Base-by-base conservation (phyloP, 164 flowering plant species). In the Berberis thunbergii region DNA sequence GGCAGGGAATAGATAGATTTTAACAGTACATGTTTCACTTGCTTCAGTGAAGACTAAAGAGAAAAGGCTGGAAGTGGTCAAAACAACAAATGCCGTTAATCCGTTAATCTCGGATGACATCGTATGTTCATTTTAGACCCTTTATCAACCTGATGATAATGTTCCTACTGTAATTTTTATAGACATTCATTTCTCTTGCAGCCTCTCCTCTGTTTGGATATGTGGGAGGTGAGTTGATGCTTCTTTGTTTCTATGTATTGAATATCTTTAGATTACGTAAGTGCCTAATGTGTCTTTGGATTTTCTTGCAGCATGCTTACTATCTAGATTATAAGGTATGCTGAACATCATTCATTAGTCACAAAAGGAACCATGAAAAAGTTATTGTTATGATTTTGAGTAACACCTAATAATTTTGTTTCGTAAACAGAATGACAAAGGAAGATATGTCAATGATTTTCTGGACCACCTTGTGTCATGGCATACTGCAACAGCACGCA, bases 401-500 rank as follows among this genome's bases (percentile, higher is more conserved):
- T 57, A 41, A 57, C 2, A 42, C 4, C 1, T 41, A 57, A 1
- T 55, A 55, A 9, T 48, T 13, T 62, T 41, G 43, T 63, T 59
- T 57, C 46, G 41, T 38, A 5, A 64, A 60, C 89, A 92, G 98
- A 81, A 92, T 64, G 89, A 89, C 69, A 84, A 61, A 71, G 84
- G 45, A 62, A 79, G 80, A 68, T 92, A 89, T 41, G 87, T 73
- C 50, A 80, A 81, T 48, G 75, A 64, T 38, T 92, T 84, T 68
- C 66, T 89, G 91, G 65, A 88, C 73, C 86, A 89, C 70, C 91
- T 92, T 41, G 93, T 89, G 5, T 92, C 96, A 45, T 92, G 98
- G 98, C 65, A 86, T 67, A 74, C 82, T 3, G 98, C 86, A 60
- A 71, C 78, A 40, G 75, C 64, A 2, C 91, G 98, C 41, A 77